These are phyloP conservation scores for Colletotrichum lentis DNA, from an alignment of 2,329 filamentous ascomycete species.

Conservation along the genomic window DNA sequence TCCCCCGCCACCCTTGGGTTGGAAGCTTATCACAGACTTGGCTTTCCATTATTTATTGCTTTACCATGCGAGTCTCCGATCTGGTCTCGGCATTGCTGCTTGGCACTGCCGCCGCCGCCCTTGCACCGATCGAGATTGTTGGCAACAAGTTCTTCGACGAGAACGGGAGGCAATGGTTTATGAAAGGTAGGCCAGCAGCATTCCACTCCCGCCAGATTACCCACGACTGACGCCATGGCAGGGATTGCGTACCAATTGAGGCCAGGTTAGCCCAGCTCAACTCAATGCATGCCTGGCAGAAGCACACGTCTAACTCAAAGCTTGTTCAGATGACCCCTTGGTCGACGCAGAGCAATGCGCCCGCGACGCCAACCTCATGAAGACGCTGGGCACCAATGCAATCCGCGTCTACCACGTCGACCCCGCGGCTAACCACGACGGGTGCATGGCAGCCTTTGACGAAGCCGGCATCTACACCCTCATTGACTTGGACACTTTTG, in stretches of 20 bases:
- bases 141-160: constrained; percentile 88
- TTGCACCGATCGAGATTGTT: constrained; percentile 62
- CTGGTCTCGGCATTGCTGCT: constrained; percentile 47
- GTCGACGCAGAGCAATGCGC: constrained; percentile 78
- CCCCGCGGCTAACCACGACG: constrained; percentile 72
- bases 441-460: constrained; percentile 82
- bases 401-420: constrained; percentile 93
- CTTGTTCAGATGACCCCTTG: constrained; percentile 71
- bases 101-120: constrained; percentile 49
- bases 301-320: constrained; percentile 23
- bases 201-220: background rate
- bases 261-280: constrained; percentile 45
- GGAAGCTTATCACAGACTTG: constrained; percentile 14
- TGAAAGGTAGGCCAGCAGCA: constrained; percentile 69
- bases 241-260: constrained; percentile 76
- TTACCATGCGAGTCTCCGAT: constrained; percentile 51
- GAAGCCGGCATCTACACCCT: constrained; percentile 85
- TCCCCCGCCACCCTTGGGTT: background rate
- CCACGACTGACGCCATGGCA: constrained; percentile 46
- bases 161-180: constrained; percentile 82
- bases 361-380: constrained; percentile 79
- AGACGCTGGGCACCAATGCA: constrained; percentile 80
- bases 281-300: constrained; percentile 8
- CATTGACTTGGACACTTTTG: constrained; percentile 81
- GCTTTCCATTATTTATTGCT: constrained; percentile 5